Evolutionary conservation across 208 protist species (phyloP), one percentile per base, ranked within the genome.

Genomic region (Trypanosoma vivax): DNA sequence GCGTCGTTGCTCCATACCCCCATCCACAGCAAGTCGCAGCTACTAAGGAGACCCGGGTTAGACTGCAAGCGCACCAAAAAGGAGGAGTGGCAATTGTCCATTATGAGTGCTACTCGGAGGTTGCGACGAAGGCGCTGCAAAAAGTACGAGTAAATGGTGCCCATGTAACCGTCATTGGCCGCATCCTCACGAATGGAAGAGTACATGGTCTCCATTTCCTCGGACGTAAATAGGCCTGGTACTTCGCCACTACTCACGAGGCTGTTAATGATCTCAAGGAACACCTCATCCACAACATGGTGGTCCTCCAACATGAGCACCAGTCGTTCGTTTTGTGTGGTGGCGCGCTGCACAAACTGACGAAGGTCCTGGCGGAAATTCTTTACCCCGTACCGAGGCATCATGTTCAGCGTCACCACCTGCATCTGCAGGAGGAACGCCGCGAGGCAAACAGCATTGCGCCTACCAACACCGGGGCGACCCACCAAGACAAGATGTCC

Each of bases 231-330:
- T 10, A 99, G 74, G 16, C 92, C 92, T 4, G 97, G 89, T 16
- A 98, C 80, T 56, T 97, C 89, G 34, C 92, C 92, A 60, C 83
- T 88, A 60, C 86, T 91, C 29, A 97, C 70, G 28, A 96, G 66
- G 37, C 89, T 86, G 70, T 98, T 98, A 52, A 99, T 79, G 56
- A 95, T 88, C 76, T 99, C 96, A 14, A 99, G 68, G 77, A 98
- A 98, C 9, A 72, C 50, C 59, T 98, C 97, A 19, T 97, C 59
- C 29, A 97, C 95, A 45, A 99, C 87, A 67, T 99, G 92, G 62
- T 96, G 89, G 52, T 99, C 96, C 16, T 97, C 94, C 19, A 99
- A 76, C 2, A 99, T 67, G 45, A 98, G 94, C n/a, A 90, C 77
- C 21, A 97, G 78, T 35, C 96, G 94, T 42, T 75, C 74, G 59